Conservation (phyloP, 2,329 filamentous ascomycete species). For the Fusarium aywerte region DNA sequence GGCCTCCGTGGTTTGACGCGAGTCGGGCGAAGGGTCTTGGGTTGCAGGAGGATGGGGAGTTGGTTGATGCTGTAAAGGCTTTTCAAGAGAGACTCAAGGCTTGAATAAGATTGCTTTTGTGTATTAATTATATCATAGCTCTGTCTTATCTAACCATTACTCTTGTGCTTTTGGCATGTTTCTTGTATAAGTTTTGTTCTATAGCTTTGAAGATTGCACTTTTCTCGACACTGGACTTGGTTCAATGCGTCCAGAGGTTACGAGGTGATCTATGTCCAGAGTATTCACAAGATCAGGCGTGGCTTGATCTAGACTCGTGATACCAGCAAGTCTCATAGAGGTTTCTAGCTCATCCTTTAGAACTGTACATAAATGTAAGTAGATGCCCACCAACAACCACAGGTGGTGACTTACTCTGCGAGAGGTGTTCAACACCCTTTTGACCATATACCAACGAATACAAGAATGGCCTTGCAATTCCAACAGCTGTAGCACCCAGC, state of each 20-base stretch:
- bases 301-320: constrained; percentile 46
- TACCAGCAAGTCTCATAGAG: constrained; percentile 47
- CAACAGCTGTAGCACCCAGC: constrained; percentile 64
- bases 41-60: constrained; percentile 57
- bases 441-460: constrained; percentile 65
- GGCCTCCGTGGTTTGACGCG: constrained; percentile 64
- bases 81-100: constrained; percentile 39
- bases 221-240: constrained; percentile 2
- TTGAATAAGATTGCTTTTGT: not conserved
- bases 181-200: not conserved
- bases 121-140: not conserved
- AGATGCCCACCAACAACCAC: rapidly evolving
- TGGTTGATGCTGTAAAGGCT: constrained; percentile 49
- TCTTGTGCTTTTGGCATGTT: not conserved
- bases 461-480: constrained; percentile 63
- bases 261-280: constrained; percentile 48
- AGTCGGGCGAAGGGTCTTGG: constrained; percentile 64
- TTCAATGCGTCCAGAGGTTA: constrained; percentile 35
- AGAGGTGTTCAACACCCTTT: constrained; percentile 64
- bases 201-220: constrained; percentile 34
- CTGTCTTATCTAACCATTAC: not conserved
- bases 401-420: constrained; percentile 59
- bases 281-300: constrained; percentile 48
- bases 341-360: constrained; percentile 49
- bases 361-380: constrained; percentile 25